phyloP scores from a whole-genome alignment of 2,329 filamentous ascomycete species.

The Rhynchosporium graminicola region DNA sequence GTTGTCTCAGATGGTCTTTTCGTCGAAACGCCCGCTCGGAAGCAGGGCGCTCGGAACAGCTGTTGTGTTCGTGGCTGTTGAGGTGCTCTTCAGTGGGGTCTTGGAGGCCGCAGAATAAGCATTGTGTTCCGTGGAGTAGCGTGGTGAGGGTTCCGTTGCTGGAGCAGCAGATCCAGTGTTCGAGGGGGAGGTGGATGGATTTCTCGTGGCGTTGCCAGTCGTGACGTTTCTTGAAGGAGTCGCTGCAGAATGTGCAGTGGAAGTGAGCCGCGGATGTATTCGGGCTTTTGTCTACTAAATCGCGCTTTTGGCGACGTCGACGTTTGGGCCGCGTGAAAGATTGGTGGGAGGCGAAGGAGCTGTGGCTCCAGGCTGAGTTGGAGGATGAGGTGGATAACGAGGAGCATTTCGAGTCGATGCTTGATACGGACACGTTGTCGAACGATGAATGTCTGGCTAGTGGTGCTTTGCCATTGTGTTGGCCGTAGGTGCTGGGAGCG shows the following conservation, averaged over 20 bases:
- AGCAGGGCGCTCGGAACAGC: slow-evolving; percentile 2
- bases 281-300: neutral
- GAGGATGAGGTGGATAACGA: neutral
- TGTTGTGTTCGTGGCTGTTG: slow-evolving; percentile 12
- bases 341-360: slow-evolving; percentile 12
- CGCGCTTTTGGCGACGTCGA: slow-evolving; percentile 5
- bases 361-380: slow-evolving; percentile 12
- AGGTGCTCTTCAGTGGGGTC: slow-evolving; percentile 2
- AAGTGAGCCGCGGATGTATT: neutral
- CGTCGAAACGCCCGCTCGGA: slow-evolving; percentile 8
- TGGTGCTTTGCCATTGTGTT: neutral
- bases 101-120: slow-evolving; percentile 1
- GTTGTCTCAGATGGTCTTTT: slow-evolving; percentile 8
- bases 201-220: slow-evolving; percentile 16
- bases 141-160: neutral
- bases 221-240: slow-evolving; percentile 11
- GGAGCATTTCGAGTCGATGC: slow-evolving; percentile 5
- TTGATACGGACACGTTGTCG: slow-evolving; percentile 9
- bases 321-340: slow-evolving; percentile 13
- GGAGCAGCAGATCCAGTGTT: slow-evolving; percentile 15
- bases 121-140: slow-evolving; percentile 1
- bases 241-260: slow-evolving; percentile 11
- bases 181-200: slow-evolving; percentile 8
- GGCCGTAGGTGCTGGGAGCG: neutral
- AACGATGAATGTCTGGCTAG: slow-evolving; percentile 5